Evolutionary conservation across 306 rosid genomes (phyloP).

Genomic region (Oxytropis ochrocephala): DNA sequence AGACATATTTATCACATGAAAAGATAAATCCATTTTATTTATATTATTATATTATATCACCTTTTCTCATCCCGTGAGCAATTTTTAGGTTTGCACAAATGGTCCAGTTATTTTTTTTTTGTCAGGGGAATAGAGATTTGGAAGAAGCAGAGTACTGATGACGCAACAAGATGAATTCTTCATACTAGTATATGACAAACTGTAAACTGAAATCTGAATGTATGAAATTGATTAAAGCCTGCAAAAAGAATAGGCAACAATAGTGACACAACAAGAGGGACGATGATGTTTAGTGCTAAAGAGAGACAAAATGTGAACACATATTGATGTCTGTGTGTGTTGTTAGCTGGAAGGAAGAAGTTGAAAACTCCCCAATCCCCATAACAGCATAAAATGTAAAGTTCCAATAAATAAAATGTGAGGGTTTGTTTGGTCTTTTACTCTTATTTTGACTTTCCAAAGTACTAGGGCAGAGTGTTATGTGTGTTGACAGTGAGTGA

Average conservation of each 20-base stretch:
- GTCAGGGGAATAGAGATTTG: background rate
- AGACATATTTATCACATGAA: no score
- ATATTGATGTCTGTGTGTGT: background rate
- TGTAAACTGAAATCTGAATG: slow-evolving; percentile 19
- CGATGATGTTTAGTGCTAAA: slow-evolving; percentile 25
- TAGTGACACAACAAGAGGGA: slow-evolving; percentile 25
- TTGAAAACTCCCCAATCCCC: slow-evolving; percentile 28
- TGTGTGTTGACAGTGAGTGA: slow-evolving; percentile 25
- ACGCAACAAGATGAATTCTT: slow-evolving; percentile 3
- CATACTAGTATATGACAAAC: slow-evolving; percentile 17
- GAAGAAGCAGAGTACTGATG: slow-evolving; percentile 8
- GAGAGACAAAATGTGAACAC: slow-evolving; percentile 39
- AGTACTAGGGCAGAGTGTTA: no score
- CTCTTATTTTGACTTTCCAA: slow-evolving; percentile 37
- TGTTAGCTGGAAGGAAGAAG: background rate
- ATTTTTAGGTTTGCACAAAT: background rate
- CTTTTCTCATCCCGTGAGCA: background rate
- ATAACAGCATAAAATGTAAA: slow-evolving; percentile 6
- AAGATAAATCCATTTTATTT: no score
- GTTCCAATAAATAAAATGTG: slow-evolving; percentile 6
- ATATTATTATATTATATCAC: background rate
- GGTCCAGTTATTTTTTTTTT: background rate
- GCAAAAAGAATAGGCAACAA: slow-evolving; percentile 28
- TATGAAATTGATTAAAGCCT: slow-evolving; percentile 33
- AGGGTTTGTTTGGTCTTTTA: slow-evolving; percentile 17